A percentile compares a stretch with the other conserved stretches of the same genome.
phyloP scores from a whole-genome alignment of 148 eudicot species.

The Chenopodium suecicum region DNA sequence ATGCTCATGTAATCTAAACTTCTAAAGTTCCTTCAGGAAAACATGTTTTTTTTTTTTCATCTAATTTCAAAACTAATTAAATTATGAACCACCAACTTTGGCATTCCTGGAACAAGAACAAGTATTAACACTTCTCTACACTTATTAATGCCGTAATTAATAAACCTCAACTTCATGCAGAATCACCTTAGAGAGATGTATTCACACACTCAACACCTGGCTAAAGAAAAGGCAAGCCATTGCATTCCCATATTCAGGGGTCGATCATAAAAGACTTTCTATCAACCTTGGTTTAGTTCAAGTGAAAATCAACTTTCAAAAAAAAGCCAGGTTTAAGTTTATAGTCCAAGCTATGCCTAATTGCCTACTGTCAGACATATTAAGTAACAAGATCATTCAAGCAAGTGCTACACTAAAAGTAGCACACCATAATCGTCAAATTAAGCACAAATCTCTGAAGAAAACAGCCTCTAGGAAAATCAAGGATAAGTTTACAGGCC shows the following conservation, averaged over 20 bases:
- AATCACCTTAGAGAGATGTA: neutral
- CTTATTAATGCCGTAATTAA: neutral
- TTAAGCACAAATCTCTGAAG: neutral
- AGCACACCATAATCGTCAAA: neutral
- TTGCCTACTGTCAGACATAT: neutral
- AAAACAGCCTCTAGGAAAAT: neutral
- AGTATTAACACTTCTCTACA: neutral
- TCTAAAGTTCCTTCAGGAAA: neutral
- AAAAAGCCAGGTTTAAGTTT: neutral
- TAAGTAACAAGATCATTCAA: neutral
- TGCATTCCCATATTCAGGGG: neutral
- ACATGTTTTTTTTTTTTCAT: too few species aligned
- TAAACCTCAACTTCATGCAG: neutral
- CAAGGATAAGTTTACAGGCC: neutral
- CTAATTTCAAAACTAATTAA: neutral
- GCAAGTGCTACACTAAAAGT: neutral
- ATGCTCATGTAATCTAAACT: neutral
- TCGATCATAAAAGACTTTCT: neutral
- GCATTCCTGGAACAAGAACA: neutral
- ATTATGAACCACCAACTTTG: neutral
- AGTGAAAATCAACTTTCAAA: neutral
- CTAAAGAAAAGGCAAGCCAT: neutral
- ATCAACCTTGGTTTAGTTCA: neutral
- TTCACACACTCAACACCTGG: too few species aligned
- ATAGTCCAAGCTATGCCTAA: neutral